Evolutionary conservation across 768 basidiomycete genomes (phyloP).

Genomic region (Cystobasidium ongulense): DNA sequence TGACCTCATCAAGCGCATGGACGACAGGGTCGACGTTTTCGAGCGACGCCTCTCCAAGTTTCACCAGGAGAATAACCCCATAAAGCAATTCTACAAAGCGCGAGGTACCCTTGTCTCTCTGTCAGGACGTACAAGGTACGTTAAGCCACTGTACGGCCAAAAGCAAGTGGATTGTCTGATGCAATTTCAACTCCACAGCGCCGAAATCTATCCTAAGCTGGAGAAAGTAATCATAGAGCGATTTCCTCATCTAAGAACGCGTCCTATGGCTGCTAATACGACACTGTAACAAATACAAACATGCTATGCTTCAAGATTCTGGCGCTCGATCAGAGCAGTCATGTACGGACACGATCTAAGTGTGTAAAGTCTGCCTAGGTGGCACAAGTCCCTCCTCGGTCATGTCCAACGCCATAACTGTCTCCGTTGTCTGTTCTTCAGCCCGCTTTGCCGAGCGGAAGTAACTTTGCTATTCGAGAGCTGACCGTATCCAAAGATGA

Average conservation of each 20-base stretch:
- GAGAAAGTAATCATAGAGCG: constrained; percentile 19
- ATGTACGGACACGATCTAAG: no score
- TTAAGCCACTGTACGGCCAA: neutral
- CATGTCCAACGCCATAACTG: no score
- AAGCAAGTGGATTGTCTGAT: no score
- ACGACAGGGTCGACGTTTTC: constrained; percentile 21
- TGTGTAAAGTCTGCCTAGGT: no score
- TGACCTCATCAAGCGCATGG: constrained; percentile 24
- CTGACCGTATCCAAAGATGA: neutral
- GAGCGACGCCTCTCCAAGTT: constrained; percentile 12
- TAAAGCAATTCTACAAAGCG: constrained; percentile 1
- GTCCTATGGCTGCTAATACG: neutral
- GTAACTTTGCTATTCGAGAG: neutral
- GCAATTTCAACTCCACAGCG: neutral
- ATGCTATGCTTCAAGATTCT: no score
- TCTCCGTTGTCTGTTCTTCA: no score
- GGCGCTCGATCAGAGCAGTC: no score
- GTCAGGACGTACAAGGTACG: constrained; percentile 17
- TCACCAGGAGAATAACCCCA: constrained; percentile 22
- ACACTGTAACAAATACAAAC: neutral
- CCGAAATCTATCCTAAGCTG: constrained; percentile 28
- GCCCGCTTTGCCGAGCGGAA: neutral
- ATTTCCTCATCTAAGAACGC: constrained; percentile 6
- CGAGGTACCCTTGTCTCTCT: constrained; percentile 9
- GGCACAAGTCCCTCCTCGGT: no score